Base-by-base conservation (phyloP, 2,329 filamentous ascomycete species). In the Paecilomyces dactylethromorphus region DNA sequence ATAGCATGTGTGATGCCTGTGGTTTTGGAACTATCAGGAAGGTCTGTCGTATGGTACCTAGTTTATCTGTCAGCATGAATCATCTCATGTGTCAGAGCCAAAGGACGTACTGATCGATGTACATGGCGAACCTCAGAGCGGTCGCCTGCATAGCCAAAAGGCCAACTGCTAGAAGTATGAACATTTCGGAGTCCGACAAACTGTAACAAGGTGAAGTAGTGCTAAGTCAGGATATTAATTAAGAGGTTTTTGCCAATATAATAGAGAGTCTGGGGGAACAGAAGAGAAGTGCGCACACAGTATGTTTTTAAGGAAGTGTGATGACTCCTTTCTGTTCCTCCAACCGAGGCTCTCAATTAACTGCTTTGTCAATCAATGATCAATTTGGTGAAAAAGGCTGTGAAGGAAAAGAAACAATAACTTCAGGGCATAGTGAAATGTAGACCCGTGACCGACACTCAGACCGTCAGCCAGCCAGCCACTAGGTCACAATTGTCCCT, bases 1-100 rank as follows among this genome's bases (percentile, higher is more conserved):
- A 83, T 79, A 31, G 84, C 82, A 64, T 85, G 78, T 24, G 79
- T 84, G 62, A 86, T 76, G 26, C 78, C 72, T 1, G 72, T 64
- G 0, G 79, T 80, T 24, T 69, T 59, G 15, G 70, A 56, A 7
- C 57, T 59, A 10, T 65, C 60, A 0, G 74, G 79, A 0, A 80
- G 68, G 12, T 63, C 68, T 2, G 62, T 60, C 1, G 63, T 74
- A 59, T 82, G 78, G 58, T 70, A 81, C 68, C 78, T 81, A 32
- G 3, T 32, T 50, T n/a, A 51, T 11, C 21, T 10, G 4, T 59
- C 1, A 8, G 32, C 18, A 13, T n/a, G 6, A 1, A 0, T 21
- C 1, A n/a, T 13, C 1, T 31, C 10, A n/a, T 53, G 2, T 35
- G 24, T n/a, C 32, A 1, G 0, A 35, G 31, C 26, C 11, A 39